Evolutionary conservation across 805 yeast species (phyloP).

Genomic region (Ogataea glucozyma): DNA sequence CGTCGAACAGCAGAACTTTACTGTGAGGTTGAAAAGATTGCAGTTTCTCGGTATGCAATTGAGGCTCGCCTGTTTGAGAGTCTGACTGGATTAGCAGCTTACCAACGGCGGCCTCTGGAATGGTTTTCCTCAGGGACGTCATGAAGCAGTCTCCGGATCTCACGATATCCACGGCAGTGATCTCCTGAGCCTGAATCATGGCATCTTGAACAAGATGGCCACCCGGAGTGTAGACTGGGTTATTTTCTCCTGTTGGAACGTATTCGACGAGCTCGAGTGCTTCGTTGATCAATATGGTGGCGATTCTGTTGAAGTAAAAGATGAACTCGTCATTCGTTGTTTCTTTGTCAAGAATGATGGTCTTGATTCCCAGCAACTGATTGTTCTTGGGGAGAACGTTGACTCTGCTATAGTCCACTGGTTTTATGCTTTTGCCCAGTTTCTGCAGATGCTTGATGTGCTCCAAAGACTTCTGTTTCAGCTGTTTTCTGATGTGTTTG

Average conservation of each 20-base stretch:
- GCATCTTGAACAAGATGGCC: constrained; percentile 32
- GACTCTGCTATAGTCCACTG: constrained; percentile 37
- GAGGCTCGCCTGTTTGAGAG: constrained; percentile 90
- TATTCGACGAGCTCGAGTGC: constrained; percentile 63
- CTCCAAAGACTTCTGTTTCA: constrained; percentile 59
- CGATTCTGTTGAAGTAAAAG: constrained; percentile 83
- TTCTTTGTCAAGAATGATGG: constrained; percentile 58
- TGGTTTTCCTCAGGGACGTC: constrained; percentile 69
- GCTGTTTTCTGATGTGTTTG: constrained; percentile 73
- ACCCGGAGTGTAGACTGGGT: constrained; percentile 43
- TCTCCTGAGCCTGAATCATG: constrained; percentile 41
- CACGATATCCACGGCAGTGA: constrained; percentile 76
- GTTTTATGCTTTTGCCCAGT: constrained; percentile 47
- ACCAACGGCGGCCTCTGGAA: constrained; percentile 80
- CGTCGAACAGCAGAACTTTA: constrained; percentile 73
- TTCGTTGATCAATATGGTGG: constrained; percentile 64
- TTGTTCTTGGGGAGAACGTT: constrained; percentile 49
- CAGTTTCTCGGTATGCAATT: constrained; percentile 75
- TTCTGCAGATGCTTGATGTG: constrained; percentile 66
- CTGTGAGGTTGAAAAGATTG: constrained; percentile 45
- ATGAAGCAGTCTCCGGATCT: constrained; percentile 94
- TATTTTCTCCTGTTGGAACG: constrained; percentile 19
- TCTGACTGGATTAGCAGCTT: constrained; percentile 87
- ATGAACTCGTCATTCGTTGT: constrained; percentile 76
- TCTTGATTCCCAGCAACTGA: constrained; percentile 71